Percentiles rank a stretch among this genome's conserved stretches.
These are phyloP conservation scores for Acrodontium crateriforme DNA, from an alignment of 2,329 filamentous ascomycete species.

Conservation along the genomic window DNA sequence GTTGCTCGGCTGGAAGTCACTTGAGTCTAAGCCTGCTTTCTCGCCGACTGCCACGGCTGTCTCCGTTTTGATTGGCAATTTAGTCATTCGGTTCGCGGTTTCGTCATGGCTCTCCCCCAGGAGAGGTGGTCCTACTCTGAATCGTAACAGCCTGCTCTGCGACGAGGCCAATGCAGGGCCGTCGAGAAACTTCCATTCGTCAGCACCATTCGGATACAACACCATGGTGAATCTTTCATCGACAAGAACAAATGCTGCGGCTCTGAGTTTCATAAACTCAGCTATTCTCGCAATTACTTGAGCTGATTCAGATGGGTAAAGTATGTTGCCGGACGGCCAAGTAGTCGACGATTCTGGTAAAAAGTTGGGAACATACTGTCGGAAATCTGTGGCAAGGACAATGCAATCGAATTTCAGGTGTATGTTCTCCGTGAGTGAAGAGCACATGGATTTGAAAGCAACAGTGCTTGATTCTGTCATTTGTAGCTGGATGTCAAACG, in stretches of 20 bases:
- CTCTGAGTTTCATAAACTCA: conserved; percentile 13
- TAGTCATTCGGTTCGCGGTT: not conserved
- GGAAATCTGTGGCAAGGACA: conserved; percentile 9
- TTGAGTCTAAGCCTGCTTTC: not conserved
- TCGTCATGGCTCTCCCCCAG: not conserved
- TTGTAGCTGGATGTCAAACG: too few species aligned
- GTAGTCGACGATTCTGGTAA: not conserved
- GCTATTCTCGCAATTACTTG: not conserved
- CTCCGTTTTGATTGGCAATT: too few species aligned
- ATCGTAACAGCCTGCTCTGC: conserved; percentile 2
- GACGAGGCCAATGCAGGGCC: conserved; percentile 1
- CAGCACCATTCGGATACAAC: conserved; percentile 13
- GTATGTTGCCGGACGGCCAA: conserved; percentile 5
- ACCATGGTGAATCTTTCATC: conserved; percentile 9
- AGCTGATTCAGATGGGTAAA: not conserved
- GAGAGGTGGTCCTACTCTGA: conserved; percentile 1
- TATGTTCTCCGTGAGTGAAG: conserved; percentile 1
- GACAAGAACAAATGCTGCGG: conserved; percentile 8
- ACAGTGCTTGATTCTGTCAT: too few species aligned
- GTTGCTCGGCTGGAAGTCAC: not conserved
- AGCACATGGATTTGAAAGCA: too few species aligned
- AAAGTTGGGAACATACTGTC: not conserved
- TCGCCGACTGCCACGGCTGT: not conserved
- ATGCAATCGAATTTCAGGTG: conserved; percentile 4
- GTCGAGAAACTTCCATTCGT: conserved; percentile 17